A percentile compares a stretch with the other conserved stretches of the same genome.
These are phyloP conservation scores for Pseudogymnoascus sp. DNA, from an alignment of 2,329 filamentous ascomycete species.

Conservation along the genomic window DNA sequence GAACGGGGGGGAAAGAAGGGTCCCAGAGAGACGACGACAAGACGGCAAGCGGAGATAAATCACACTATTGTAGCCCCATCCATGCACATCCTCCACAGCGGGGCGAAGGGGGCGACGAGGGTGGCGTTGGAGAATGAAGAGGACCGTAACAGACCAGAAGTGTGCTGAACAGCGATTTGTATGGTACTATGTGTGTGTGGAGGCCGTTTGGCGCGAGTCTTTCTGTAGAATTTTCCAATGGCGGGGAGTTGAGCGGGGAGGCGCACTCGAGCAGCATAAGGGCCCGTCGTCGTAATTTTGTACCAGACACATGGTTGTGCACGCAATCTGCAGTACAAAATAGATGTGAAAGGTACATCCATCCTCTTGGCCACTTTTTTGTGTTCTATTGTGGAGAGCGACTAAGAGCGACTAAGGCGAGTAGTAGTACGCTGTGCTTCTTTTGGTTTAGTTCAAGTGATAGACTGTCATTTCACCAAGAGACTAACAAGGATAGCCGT, in stretches of 20 bases:
- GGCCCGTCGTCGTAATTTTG: slow-evolving; percentile 2
- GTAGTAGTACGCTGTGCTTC: neutral
- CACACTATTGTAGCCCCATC: slow-evolving; percentile 2
- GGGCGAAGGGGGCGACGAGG: neutral
- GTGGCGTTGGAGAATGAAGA: neutral
- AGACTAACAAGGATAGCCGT: neutral
- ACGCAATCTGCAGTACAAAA: slow-evolving; percentile 4
- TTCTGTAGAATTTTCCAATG: slow-evolving; percentile 4
- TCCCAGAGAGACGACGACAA: neutral
- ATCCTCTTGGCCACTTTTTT: neutral
- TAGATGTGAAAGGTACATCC: neutral
- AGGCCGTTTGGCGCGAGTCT: neutral
- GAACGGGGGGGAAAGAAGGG: neutral
- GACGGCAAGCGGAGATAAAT: neutral
- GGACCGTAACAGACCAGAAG: neutral
- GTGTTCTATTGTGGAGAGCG: slow-evolving; percentile 5
- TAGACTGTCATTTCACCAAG: neutral
- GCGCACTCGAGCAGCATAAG: neutral
- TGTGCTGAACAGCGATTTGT: neutral
- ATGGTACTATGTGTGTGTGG: neutral
- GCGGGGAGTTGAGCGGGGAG: neutral
- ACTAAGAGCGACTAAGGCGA: slow-evolving; percentile 5
- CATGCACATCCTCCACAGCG: neutral
- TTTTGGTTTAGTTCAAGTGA: neutral
- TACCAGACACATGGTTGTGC: neutral